phyloP scores from a whole-genome alignment of 495 filamentous ascomycete genomes.

The Aspergillus wentii region DNA sequence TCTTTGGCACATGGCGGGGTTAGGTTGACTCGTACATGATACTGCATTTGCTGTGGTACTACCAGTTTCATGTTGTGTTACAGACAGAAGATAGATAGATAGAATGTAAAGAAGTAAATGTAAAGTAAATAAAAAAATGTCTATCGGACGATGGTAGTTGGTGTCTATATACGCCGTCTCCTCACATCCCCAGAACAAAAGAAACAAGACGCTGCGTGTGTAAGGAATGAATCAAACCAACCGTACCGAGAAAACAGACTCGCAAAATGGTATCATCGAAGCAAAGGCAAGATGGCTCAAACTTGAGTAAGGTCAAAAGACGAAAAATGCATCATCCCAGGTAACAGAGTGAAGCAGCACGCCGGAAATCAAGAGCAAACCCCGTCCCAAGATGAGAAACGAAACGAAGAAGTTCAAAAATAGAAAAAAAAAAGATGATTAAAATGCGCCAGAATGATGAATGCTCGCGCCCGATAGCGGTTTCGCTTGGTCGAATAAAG shows the following conservation, averaged over 20 bases:
- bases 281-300: conserved; percentile 25
- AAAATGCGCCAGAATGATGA: conserved; percentile 24
- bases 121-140: conserved; percentile 7
- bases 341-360: conserved; percentile 17
- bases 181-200: not conserved
- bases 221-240: conserved; percentile 16
- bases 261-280: conserved; percentile 45
- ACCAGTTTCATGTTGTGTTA: too few species aligned
- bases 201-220: not conserved
- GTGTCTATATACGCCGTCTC: conserved; percentile 8
- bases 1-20: too few species aligned
- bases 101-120: not conserved
- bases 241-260: conserved; percentile 12
- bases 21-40: too few species aligned
- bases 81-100: too few species aligned
- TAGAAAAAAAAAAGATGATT: conserved; percentile 15
- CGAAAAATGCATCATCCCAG: too few species aligned
- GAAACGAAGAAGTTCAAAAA: conserved; percentile 10
- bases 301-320: conserved; percentile 18
- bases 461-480: conserved; percentile 11
- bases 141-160: conserved; percentile 11
- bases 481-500: conserved; percentile 11
- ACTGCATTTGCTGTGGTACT: too few species aligned
- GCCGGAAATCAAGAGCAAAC: conserved; percentile 22
- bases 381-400: conserved; percentile 23